Evolutionary conservation across 108 stramenopile genomes (phyloP), one percentile per base, ranked within the genome.

Genomic region (Skeletonema costatum): DNA sequence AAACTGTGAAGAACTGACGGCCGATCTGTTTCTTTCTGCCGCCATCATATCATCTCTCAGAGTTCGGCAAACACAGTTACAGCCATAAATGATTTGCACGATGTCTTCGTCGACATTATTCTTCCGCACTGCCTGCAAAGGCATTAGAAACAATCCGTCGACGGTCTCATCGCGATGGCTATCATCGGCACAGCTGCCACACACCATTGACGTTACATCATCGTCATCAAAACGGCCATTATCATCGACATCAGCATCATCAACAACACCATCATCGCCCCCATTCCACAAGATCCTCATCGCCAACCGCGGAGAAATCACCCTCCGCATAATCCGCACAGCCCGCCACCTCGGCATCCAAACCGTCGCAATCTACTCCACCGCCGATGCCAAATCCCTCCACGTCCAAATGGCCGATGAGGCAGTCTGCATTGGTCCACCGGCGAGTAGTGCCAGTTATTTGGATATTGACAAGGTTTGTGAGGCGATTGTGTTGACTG

Each of bases 261-360:
- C 76, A 12, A 48, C 67, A 64, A 14, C 62, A 36, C 31, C 46
- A 17, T 76, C 80, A 32, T 90, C 62, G 19, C 31, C 46, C 3
- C 80, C 80, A 32, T 90, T 91, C 64, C 78, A 87, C 73, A 95
- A 95, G 74, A 92, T 98, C 9, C 81, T 98, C 64, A 86, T 98
- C 13, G 97, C 97, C 74, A 98, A 98, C 76, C 89, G 97, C 6
- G 97, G 97, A 21, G 97, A 98, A 78, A 98, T 98, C 84, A 93
- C 96, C 31, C 83, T 89, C 61, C 94, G 97, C 10, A 88, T 99
- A 69, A 90, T 98, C 65, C 82, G 90, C 44, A 98, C 99, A 0
- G 96, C 95, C 42, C 85, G 75, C 30, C 17, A 50, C 5, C 78
- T 93, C 58, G 86, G 84, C 61, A 95, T 99, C 59, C 63, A 85